Evolutionary conservation across 2,329 filamentous ascomycete species (phyloP).

Genomic region (Aspergillus jensenii): DNA sequence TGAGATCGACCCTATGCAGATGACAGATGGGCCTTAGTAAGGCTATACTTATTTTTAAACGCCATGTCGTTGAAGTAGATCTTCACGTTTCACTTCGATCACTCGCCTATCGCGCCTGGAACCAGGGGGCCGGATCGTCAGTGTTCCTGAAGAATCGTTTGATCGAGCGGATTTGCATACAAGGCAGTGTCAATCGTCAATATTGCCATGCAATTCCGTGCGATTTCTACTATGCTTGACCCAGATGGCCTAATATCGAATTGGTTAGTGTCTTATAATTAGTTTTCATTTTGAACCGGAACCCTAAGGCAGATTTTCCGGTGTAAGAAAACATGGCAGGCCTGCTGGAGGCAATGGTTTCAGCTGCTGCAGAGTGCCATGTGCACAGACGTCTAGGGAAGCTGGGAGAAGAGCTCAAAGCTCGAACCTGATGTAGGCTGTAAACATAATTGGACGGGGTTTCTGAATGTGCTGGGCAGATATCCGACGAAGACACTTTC

Average conservation of each 20-base stretch:
- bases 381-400: neutral
- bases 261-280: neutral
- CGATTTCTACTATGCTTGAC: neutral
- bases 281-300: neutral
- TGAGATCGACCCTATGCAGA: slow-evolving; percentile 37
- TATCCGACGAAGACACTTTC: neutral
- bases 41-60: slow-evolving; percentile 5
- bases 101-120: neutral
- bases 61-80: slow-evolving; percentile 6
- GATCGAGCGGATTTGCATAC: neutral
- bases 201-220: neutral
- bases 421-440: neutral
- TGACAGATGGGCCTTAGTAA: slow-evolving; percentile 27
- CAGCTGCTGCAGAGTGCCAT: neutral
- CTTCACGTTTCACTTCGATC: neutral
- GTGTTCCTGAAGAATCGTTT: slow-evolving; percentile 1
- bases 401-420: neutral
- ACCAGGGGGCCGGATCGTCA: neutral
- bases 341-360: neutral
- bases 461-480: neutral
- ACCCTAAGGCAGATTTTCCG: neutral
- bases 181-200: neutral
- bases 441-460: neutral
- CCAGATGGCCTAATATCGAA: neutral
- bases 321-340: neutral